phyloP scores from a whole-genome alignment of 106 monocot species.

The Acorus calamus region DNA sequence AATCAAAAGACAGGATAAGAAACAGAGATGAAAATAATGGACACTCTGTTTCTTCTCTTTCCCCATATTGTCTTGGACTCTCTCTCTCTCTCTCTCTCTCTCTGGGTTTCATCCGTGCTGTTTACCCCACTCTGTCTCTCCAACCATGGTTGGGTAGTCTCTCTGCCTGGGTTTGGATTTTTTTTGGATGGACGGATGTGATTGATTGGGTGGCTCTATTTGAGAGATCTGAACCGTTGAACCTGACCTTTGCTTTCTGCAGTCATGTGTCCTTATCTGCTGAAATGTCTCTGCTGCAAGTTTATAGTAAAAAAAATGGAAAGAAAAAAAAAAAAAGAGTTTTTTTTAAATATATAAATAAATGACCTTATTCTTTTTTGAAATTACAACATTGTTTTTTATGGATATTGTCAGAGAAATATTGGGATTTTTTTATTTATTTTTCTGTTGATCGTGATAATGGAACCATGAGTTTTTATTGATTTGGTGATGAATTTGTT shows the following conservation, averaged over 20 bases:
- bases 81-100: too few species aligned
- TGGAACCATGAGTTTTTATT: constrained; percentile 14
- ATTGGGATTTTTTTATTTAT: too few species aligned
- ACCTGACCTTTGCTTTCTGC: background rate
- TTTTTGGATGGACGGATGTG: background rate
- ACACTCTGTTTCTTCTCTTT: too few species aligned
- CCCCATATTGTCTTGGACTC: too few species aligned
- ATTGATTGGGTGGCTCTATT: background rate
- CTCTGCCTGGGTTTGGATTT: background rate
- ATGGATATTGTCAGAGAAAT: too few species aligned
- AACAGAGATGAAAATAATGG: too few species aligned
- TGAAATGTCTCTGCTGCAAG: background rate
- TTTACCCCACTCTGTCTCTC: background rate
- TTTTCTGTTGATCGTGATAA: background rate
- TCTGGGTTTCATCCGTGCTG: background rate
- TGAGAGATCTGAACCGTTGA: background rate
- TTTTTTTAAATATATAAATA: too few species aligned
- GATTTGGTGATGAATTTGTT: constrained; percentile 1
- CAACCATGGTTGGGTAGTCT: background rate
- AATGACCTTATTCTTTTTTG: too few species aligned
- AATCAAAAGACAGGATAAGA: too few species aligned
- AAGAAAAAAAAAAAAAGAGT: too few species aligned
- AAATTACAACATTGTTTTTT: too few species aligned
- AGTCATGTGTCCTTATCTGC: constrained; percentile 8
- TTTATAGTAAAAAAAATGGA: too few species aligned